Evolutionary conservation across 2,329 filamentous ascomycete species (phyloP), one percentile per base, ranked within the genome.

Genomic region (Cercospora sp.): DNA sequence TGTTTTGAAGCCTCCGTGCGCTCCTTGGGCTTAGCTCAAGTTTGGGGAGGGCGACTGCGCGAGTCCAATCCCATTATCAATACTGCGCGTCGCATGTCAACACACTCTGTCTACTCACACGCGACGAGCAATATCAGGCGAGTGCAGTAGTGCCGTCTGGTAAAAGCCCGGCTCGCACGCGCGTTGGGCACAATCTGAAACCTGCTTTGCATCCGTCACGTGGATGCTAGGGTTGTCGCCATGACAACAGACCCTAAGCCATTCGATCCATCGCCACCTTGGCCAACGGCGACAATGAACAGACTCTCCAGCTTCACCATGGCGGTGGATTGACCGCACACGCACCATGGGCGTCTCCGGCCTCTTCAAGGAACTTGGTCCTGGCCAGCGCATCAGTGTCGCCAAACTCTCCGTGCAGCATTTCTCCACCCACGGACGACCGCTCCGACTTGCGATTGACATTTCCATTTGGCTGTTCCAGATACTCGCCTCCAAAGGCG

Each of bases 401-500:
- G 88, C 91, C 36, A 96, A 92, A 76, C 86, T 98, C 61, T 91
- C 94, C 31, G 85, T 93, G 57, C 88, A 93, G 59, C 90, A 92
- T 73, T 87, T 96, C 71, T 88, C 93, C 75, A 80, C 85, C 64
- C 88, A 88, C 10, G 86, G 87, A 26, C 86, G 90, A 1, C 94
- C 94, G 0, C 83, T 98, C 48, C 90, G 94, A 48, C 85, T 99
- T 58, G 95, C 95, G 45, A 91, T 99, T 71, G 95, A 99, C 78
- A 91, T 97, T 73, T 93, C 93, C 2, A 98, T 99, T 77, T 99
- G 95, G 95, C 91, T 97, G 55, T 98, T 97, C 76, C 95, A 99
- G 76, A 90, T 90, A 12, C 93, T 97, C 77, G 90, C 92, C 13
- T 91, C 91, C 18, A 89, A 89, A 82, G 90, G 94, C 58, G 95